These are phyloP conservation scores for Pythium aquatile DNA, from an alignment of 352 stramenopile species.

Conservation along the genomic window DNA sequence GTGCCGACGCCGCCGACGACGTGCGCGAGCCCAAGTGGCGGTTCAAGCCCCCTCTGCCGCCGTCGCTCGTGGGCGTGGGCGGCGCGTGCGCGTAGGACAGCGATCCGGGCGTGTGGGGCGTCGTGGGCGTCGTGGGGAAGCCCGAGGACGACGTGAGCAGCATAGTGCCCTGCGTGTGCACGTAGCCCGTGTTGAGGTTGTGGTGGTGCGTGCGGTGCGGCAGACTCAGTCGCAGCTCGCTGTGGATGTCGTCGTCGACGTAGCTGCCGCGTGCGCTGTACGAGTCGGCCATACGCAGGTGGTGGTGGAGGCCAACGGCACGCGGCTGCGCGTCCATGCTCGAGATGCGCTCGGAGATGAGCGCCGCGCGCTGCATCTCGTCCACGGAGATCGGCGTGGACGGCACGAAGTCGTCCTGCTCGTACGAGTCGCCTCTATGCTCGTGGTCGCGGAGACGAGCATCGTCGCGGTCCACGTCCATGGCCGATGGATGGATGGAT, in stretches of 20 bases:
- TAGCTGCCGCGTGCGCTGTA: constrained; percentile 11
- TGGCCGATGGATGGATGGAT: neutral
- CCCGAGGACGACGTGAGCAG: constrained; percentile 14
- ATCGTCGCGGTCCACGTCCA: neutral
- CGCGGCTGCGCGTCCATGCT: constrained; percentile 21
- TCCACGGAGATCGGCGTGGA: constrained; percentile 26
- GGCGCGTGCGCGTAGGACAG: constrained; percentile 1
- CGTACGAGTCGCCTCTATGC: constrained; percentile 9
- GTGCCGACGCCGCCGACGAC: neutral
- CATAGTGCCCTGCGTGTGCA: constrained; percentile 22
- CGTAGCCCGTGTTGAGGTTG: constrained; percentile 26
- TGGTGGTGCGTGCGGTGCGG: constrained; percentile 8
- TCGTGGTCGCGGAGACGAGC: neutral
- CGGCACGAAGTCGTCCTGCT: constrained; percentile 24
- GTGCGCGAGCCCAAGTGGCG: neutral
- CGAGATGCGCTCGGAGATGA: constrained; percentile 29
- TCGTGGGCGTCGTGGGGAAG: constrained; percentile 13
- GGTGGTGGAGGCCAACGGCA: constrained; percentile 21
- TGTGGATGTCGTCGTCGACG: neutral
- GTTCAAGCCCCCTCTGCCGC: neutral
- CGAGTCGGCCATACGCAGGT: constrained; percentile 15
- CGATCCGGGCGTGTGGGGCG: constrained; percentile 16
- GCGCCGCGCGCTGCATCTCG: constrained; percentile 26
- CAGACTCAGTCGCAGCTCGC: neutral
- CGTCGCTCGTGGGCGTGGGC: constrained; percentile 19